phyloP scores from a whole-genome alignment of 1,284 basidiomycete species.

The Porodaedalea pini region DNA sequence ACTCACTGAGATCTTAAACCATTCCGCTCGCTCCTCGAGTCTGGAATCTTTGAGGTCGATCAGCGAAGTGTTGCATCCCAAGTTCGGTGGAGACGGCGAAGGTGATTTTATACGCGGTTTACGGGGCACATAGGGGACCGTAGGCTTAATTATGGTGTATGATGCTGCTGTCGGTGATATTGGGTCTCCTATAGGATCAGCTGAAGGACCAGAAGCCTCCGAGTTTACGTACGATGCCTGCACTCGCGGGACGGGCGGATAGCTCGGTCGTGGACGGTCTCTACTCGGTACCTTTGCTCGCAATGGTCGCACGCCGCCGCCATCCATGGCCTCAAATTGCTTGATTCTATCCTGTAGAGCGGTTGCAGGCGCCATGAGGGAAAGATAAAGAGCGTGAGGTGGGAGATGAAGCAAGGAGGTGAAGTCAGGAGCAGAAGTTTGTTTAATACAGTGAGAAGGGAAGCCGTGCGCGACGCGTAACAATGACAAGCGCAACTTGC shows the following conservation, averaged over 20 bases:
- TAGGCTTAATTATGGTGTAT: conserved; percentile 19
- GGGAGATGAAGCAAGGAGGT: not conserved
- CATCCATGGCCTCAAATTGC: conserved; percentile 17
- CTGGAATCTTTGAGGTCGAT: conserved; percentile 75
- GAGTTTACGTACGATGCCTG: not conserved
- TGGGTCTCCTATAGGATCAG: conserved; percentile 15
- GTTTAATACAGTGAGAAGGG: not conserved
- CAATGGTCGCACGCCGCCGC: not conserved
- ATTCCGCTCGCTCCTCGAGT: conserved; percentile 53
- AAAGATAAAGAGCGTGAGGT: conserved; percentile 10
- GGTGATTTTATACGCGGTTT: conserved; percentile 31
- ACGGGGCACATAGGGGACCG: conserved; percentile 20
- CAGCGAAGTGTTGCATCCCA: conserved; percentile 57
- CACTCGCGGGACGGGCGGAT: conserved; percentile 12
- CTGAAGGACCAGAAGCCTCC: not conserved
- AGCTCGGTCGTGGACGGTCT: conserved; percentile 9
- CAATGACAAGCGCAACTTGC: not conserved
- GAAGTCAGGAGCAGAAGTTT: not conserved
- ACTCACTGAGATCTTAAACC: conserved; percentile 18
- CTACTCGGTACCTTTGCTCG: not conserved
- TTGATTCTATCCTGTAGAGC: conserved; percentile 18
- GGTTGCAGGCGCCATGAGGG: conserved; percentile 15
- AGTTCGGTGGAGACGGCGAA: conserved; percentile 52
- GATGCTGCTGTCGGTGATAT: conserved; percentile 20
- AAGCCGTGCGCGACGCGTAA: not conserved